Evolutionary conservation across 345 rosid genomes (phyloP).

Genomic region (Arabis alpina): DNA sequence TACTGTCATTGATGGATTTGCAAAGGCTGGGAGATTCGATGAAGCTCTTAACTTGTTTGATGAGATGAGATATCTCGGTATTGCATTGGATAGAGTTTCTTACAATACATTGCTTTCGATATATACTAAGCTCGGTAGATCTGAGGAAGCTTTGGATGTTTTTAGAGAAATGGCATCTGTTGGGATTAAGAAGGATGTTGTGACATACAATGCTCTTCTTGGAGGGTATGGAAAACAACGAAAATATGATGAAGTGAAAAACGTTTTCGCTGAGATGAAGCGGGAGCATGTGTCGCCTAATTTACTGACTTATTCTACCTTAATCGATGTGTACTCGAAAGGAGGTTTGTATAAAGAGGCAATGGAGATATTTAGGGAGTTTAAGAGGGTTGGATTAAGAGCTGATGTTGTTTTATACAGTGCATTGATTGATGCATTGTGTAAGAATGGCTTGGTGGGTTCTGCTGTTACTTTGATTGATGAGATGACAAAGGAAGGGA

Average conservation of each 20-base stretch:
- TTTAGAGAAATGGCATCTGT: conserved; percentile 78
- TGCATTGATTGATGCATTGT: conserved; percentile 88
- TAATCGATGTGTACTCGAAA: conserved; percentile 87
- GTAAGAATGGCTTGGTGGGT: conserved; percentile 84
- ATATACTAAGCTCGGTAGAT: conserved; percentile 78
- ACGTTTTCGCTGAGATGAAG: conserved; percentile 77
- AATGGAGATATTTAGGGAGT: conserved; percentile 74
- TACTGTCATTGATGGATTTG: conserved; percentile 88
- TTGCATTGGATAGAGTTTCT: conserved; percentile 76
- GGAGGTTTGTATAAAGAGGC: conserved; percentile 87
- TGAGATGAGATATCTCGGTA: conserved; percentile 77
- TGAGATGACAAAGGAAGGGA: conserved; percentile 92
- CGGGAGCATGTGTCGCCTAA: conserved; percentile 59
- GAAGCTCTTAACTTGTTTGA: conserved; percentile 69
- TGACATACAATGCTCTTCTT: conserved; percentile 85
- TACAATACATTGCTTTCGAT: conserved; percentile 82
- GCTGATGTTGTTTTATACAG: conserved; percentile 95
- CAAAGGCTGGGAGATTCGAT: conserved; percentile 74
- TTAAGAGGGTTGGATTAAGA: conserved; percentile 66
- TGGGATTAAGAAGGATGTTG: conserved; percentile 83
- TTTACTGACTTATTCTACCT: conserved; percentile 79
- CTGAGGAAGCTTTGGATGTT: conserved; percentile 74
- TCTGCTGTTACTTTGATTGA: conserved; percentile 84
- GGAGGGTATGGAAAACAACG: conserved; percentile 87
- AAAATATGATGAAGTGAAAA: conserved; percentile 62